Conservation (phyloP, 2,329 filamentous ascomycete genomes). For the Eurotiales sp. region DNA sequence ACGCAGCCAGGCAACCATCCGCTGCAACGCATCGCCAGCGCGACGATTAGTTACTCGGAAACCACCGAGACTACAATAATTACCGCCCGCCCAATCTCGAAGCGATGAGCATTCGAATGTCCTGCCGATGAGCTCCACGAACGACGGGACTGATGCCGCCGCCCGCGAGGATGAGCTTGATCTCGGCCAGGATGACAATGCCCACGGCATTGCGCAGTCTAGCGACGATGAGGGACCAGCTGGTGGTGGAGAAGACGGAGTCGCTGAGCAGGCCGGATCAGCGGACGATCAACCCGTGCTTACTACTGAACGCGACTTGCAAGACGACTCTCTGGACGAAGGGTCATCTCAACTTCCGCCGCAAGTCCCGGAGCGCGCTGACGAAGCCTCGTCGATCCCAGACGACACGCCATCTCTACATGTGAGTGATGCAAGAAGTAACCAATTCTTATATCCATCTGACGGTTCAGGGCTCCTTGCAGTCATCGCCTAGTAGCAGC, state of each 20-base stretch:
- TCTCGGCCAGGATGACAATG: conserved; percentile 39
- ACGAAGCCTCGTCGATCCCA: conserved; percentile 70
- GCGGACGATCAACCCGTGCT: conserved; percentile 26
- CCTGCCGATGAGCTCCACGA: conserved; percentile 66
- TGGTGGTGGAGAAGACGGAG: conserved; percentile 12
- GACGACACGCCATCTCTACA: conserved; percentile 83
- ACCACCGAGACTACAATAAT: not conserved
- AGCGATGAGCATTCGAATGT: conserved; percentile 49
- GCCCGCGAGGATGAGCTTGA: conserved; percentile 54
- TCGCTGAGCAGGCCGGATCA: conserved; percentile 20
- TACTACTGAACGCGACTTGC: conserved; percentile 18
- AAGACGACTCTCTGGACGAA: conserved; percentile 16
- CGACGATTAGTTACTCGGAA: not conserved
- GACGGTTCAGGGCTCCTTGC: conserved; percentile 52
- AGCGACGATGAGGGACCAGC: conserved; percentile 17
- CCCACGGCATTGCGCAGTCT: conserved; percentile 25
- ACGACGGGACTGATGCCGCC: conserved; percentile 59
- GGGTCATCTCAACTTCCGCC: conserved; percentile 22
- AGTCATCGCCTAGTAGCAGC: conserved; percentile 68
- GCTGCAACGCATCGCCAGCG: too few relatives aligned
- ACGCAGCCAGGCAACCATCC: not conserved
- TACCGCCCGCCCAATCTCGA: conserved; percentile 19
- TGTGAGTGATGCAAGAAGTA: conserved; percentile 53
- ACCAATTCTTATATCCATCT: too few relatives aligned
- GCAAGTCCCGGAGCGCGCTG: conserved; percentile 41